A percentile compares a stretch with the other conserved stretches of the same genome.
Conservation (phyloP, 1,139 yeast genomes). For the Debaryomyces fabryi region DNA sequence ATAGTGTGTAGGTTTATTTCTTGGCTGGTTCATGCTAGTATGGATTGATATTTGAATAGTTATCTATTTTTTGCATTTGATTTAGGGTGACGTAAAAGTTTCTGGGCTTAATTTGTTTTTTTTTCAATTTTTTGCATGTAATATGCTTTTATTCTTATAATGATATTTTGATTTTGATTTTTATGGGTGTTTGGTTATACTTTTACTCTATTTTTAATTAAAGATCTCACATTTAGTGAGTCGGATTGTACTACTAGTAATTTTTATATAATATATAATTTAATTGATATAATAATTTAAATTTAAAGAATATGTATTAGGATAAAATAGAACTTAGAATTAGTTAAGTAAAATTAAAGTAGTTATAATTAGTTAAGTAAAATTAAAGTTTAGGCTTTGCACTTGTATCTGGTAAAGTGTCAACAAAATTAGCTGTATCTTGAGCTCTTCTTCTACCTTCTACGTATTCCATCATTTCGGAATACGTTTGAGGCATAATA, state of each 20-base stretch:
- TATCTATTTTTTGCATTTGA: slow-evolving; percentile 1
- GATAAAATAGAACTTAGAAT: not conserved
- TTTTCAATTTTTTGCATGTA: not conserved
- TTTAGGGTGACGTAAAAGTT: not conserved
- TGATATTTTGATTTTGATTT: slow-evolving; percentile 4
- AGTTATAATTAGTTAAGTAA: not conserved
- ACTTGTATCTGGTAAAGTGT: slow-evolving; percentile 34
- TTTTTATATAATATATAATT: slow-evolving; percentile 4
- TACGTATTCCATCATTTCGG: slow-evolving; percentile 89
- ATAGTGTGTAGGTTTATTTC: slow-evolving; percentile 26
- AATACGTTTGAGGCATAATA: slow-evolving; percentile 83
- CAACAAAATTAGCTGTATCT: slow-evolving; percentile 75
- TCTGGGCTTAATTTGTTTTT: not conserved
- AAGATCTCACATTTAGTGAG: slow-evolving; percentile 1
- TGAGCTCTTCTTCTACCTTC: slow-evolving; percentile 89
- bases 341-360: not conserved
- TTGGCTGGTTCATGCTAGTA: not conserved
- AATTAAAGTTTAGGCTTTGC: slow-evolving; percentile 4
- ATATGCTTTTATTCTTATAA: not conserved
- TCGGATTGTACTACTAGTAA: slow-evolving; percentile 5
- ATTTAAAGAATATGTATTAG: slow-evolving; percentile 2
- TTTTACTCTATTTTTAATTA: not conserved
- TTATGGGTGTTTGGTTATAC: slow-evolving; percentile 6
- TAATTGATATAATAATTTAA: slow-evolving; percentile 3
- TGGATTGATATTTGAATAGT: not conserved